phyloP scores from a whole-genome alignment of 225 moss, liverwort and hornwort genomes.

The Ulota crispa region DNA sequence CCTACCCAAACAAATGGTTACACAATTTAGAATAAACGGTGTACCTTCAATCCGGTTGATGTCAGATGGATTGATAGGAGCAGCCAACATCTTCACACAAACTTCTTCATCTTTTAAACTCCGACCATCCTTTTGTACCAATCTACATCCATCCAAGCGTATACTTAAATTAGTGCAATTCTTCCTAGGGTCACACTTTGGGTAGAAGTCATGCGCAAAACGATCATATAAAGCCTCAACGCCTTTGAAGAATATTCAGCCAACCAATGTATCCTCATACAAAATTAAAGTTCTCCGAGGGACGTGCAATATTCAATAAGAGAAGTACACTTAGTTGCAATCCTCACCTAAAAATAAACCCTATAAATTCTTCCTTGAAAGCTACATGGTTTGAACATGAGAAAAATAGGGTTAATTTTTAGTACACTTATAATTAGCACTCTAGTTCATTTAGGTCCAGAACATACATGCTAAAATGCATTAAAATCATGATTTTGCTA shows the following conservation, averaged over 20 bases:
- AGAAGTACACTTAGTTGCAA: neutral
- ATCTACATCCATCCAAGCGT: slow-evolving; percentile 38
- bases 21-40: neutral
- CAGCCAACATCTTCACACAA: slow-evolving; percentile 94
- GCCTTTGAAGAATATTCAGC: neutral
- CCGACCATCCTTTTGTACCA: slow-evolving; percentile 64
- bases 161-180: slow-evolving; percentile 14
- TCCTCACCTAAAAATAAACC: neutral
- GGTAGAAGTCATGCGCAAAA: neutral
- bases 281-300: neutral
- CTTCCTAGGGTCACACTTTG: neutral
- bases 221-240: neutral
- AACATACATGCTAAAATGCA: neutral
- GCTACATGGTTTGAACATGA: neutral
- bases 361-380: neutral
- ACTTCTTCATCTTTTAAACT: slow-evolving; percentile 71
- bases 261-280: neutral
- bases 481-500: neutral
- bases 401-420: neutral
- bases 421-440: too few species aligned
- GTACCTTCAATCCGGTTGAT: slow-evolving; percentile 90
- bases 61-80: slow-evolving; percentile 94
- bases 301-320: neutral
- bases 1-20: neutral
- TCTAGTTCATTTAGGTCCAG: neutral